Base-by-base conservation (phyloP, 768 basidiomycete genomes). In the Russula sp. region DNA sequence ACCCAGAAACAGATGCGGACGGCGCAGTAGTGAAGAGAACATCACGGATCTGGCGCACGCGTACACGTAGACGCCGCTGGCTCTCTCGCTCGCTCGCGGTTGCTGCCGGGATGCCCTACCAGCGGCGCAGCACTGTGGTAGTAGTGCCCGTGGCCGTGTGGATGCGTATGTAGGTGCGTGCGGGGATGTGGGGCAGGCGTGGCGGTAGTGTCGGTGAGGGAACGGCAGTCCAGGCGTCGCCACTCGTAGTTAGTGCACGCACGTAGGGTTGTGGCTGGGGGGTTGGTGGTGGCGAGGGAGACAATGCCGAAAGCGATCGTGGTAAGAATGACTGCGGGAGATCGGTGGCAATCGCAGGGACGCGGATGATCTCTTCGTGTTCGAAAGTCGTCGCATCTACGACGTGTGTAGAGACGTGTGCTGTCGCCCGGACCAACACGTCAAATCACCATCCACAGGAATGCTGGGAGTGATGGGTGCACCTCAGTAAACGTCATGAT, bases 401-500 rank as follows among this genome's bases (percentile, higher is more conserved):
- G 61, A 95, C 78, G 69, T 97, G 94, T 8, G 72, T 42, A 88
- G 74, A 35, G 83, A 87, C 2, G 90, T 89, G 71, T 96, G 93
- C 90, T 94, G 68, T 22, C 18, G n/a, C 32, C 34, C 32, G 13
- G 14, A 31, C 6, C 20, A 20, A 35, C 35, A 2, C 32, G 55
- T 62, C 16, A 54, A 59, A 32, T 57, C 18, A 13, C 20, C 55
- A 22, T 52, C 47, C 42, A 59, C 14, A 34, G 31, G 1, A 7
- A 4, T 18, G 37, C 5, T 13, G 10, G 16, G 7, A 37, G 9
- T 37, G 8, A 34, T 1, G 10, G 34, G 63, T 82, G 59, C 65
- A 93, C 92, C 84, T 95, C 94, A 16, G 94, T 92, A 74, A 94
- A 97, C 0, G 84, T 86, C 83, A 96, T 83, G 1, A 94, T 73